These are phyloP conservation scores for Rhodosporidiobolus sp. DNA, from an alignment of 768 basidiomycete species.

Conservation along the genomic window DNA sequence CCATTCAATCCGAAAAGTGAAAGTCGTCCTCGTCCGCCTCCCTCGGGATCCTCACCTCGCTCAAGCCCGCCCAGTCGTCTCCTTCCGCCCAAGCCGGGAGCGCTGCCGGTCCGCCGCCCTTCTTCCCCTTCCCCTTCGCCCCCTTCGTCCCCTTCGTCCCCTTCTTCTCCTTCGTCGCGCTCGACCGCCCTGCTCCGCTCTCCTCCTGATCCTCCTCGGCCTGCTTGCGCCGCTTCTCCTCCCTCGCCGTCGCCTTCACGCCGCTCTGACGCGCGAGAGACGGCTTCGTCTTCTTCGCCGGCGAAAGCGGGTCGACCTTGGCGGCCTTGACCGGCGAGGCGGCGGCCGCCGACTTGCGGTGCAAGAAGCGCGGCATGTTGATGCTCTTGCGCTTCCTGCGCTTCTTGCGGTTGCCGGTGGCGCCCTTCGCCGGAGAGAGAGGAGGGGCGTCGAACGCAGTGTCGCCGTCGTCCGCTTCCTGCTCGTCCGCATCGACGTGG, in stretches of 20 bases:
- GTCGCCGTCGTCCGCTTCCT: background rate
- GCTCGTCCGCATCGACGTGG: background rate
- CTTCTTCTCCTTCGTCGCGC: background rate
- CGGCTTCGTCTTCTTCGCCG: background rate
- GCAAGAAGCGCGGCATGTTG: background rate
- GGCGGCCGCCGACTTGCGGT: background rate
- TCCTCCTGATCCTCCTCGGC: background rate
- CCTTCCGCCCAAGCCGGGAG: background rate
- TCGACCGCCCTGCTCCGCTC: background rate
- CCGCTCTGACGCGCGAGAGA: background rate
- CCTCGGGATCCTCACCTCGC: slow-evolving; percentile 6
- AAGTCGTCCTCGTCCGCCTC: background rate
- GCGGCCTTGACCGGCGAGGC: background rate
- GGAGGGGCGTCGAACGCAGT: background rate
- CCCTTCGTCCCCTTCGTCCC: background rate
- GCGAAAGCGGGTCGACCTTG: background rate
- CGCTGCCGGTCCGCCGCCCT: too few species aligned
- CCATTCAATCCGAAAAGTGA: background rate
- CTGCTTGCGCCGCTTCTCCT: background rate
- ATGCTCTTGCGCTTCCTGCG: background rate
- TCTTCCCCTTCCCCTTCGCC: too few species aligned
- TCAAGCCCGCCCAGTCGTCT: background rate
- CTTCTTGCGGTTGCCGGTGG: background rate
- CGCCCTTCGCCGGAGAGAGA: too few species aligned
- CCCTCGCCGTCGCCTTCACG: background rate